Percentiles rank a stretch among this genome's conserved stretches.
Conservation (phyloP, 768 basidiomycete species). For the Mycena venus region DNA sequence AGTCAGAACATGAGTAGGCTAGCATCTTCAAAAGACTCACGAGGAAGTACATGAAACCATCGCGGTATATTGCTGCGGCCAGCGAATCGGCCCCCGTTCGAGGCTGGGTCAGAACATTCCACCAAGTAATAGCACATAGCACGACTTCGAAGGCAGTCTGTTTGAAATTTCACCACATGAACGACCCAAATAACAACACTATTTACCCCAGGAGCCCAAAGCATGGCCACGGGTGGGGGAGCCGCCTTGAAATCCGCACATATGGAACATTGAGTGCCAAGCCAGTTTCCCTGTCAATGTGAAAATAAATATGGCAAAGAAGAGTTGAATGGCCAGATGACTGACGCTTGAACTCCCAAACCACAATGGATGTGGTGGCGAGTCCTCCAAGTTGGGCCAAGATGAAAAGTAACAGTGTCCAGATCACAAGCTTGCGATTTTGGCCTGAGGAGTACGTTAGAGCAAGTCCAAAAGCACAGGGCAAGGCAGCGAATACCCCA, state of each 20-base stretch:
- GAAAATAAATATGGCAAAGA: neutral
- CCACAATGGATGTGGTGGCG: constrained; percentile 1
- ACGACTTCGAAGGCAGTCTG: constrained; percentile 28
- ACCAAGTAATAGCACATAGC: constrained; percentile 25
- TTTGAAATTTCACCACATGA: neutral
- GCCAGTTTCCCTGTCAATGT: neutral
- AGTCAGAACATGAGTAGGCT: neutral
- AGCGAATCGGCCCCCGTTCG: constrained; percentile 20
- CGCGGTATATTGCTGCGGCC: constrained; percentile 24
- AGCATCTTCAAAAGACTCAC: constrained; percentile 8
- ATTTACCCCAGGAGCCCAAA: constrained; percentile 29
- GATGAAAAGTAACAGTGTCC: constrained; percentile 12
- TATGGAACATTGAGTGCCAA: neutral
- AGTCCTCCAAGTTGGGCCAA: constrained; percentile 13
- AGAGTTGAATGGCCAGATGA: neutral
- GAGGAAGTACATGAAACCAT: constrained; percentile 26
- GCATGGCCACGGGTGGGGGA: neutral
- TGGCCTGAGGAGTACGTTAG: constrained; percentile 14
- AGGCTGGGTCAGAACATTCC: constrained; percentile 25
- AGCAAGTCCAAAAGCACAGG: neutral
- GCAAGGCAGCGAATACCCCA: constrained; percentile 25
- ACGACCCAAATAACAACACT: neutral
- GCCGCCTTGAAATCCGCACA: constrained; percentile 13
- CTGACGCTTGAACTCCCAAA: constrained; percentile 19
- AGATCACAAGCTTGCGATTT: constrained; percentile 24